Evolutionary conservation across 78 protist genomes (phyloP).

Genomic region (Dictyostelium brefeldianum): DNA sequence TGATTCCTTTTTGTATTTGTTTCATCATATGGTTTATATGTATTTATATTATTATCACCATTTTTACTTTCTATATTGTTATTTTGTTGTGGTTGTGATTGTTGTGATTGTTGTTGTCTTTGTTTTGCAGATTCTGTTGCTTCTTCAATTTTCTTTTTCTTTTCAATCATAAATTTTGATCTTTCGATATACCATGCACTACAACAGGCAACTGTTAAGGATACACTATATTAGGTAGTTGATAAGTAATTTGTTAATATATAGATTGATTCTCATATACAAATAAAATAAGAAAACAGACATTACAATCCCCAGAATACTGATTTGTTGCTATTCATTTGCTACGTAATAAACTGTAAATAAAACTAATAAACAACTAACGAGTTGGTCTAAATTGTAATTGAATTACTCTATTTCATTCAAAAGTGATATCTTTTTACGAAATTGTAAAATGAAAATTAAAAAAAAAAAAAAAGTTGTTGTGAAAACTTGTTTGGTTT

Average conservation of each 20-base stretch:
- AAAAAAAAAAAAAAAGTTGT: too few species aligned
- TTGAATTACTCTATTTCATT: too few species aligned
- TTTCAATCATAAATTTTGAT: conserved; percentile 42
- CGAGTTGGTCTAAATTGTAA: too few species aligned
- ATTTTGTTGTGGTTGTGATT: background rate
- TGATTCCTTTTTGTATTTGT: conserved; percentile 1
- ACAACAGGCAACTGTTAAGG: conserved; percentile 15
- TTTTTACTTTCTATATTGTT: background rate
- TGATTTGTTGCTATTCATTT: background rate
- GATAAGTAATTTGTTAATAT: background rate
- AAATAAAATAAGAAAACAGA: background rate
- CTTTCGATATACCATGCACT: conserved; percentile 24
- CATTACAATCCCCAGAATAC: background rate
- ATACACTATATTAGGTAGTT: conserved; percentile 21
- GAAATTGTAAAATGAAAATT: too few species aligned
- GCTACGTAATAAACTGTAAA: too few species aligned
- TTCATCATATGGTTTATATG: conserved; percentile 15
- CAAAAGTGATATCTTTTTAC: too few species aligned
- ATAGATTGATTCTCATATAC: background rate
- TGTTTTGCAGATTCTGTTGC: background rate
- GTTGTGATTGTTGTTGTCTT: background rate
- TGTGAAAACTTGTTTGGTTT: too few species aligned
- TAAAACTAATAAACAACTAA: too few species aligned
- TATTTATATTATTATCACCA: background rate
- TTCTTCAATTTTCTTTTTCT: conserved; percentile 25